Conservation (phyloP, 306 rosid genomes). For the Neltuma alba region DNA sequence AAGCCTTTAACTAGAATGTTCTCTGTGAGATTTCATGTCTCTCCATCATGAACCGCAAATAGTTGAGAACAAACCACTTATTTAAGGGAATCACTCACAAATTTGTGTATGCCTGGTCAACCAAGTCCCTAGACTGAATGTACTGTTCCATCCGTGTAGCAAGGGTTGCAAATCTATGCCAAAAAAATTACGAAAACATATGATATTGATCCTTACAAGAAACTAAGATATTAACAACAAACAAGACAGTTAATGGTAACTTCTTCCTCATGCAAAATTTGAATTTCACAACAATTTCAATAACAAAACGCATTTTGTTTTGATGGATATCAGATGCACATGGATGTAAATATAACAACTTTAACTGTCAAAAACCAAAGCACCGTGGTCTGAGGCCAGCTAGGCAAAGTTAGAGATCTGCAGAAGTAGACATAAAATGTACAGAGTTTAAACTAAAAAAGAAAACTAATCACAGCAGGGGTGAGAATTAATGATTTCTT, state of each 20-base stretch:
- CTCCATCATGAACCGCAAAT: background rate
- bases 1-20: conserved; percentile 13
- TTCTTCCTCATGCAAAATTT: conserved; percentile 6
- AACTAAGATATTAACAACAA: conserved; percentile 4
- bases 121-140: conserved; percentile 98
- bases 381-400: background rate
- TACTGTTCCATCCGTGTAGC: conserved; percentile 99
- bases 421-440: background rate
- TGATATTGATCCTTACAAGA: conserved; percentile 12
- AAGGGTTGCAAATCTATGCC: conserved; percentile 85
- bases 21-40: conserved; percentile 2
- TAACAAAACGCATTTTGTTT: conserved; percentile 1
- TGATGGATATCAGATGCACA: conserved; percentile 11
- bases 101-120: conserved; percentile 97
- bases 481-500: background rate
- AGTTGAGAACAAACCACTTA: conserved; percentile 2
- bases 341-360: background rate
- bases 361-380: background rate
- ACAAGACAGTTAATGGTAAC: conserved; percentile 15
- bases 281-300: background rate
- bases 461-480: background rate
- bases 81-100: conserved; percentile 59
- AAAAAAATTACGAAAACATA: conserved; percentile 32
- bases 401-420: background rate
- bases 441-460: background rate